Conservation (phyloP, 257 asterid species). For the Solanum paucissectum region DNA sequence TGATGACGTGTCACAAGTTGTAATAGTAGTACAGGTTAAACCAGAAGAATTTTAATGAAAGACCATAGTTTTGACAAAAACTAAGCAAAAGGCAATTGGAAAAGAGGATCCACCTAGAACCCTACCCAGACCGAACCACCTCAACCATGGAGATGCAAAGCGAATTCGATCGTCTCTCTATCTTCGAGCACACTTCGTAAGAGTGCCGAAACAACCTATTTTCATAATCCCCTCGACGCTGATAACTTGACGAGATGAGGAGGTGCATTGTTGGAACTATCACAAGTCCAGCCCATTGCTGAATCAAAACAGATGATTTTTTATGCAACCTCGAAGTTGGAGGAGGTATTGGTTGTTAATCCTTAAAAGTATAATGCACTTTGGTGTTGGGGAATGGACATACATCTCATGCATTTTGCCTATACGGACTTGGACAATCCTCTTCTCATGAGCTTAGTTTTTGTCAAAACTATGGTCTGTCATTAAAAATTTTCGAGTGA, state of each 20-base stretch:
- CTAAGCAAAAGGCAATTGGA: not conserved
- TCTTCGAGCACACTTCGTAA: constrained; percentile 79
- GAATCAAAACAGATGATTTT: constrained; percentile 70
- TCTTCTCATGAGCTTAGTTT: not conserved
- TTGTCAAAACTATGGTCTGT: no score
- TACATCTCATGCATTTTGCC: constrained; percentile 51
- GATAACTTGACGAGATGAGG: constrained; percentile 92
- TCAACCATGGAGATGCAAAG: constrained; percentile 40
- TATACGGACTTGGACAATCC: no score
- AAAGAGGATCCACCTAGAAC: not conserved
- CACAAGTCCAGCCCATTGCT: constrained; percentile 65
- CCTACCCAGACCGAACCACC: not conserved
- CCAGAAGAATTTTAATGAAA: not conserved
- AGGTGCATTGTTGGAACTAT: constrained; percentile 65
- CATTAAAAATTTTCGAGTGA: no score
- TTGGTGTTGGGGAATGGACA: constrained; percentile 90
- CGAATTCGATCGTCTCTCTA: constrained; percentile 68
- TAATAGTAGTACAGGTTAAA: not conserved
- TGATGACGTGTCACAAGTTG: not conserved
- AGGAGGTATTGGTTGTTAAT: constrained; percentile 62
- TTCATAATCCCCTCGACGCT: constrained; percentile 64
- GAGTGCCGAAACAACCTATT: constrained; percentile 54
- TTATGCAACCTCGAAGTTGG: constrained; percentile 69
- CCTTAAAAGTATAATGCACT: constrained; percentile 61
- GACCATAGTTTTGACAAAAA: not conserved